Base-by-base conservation (phyloP, 2,329 filamentous ascomycete species). In the Thermoascus crustaceus region DNA sequence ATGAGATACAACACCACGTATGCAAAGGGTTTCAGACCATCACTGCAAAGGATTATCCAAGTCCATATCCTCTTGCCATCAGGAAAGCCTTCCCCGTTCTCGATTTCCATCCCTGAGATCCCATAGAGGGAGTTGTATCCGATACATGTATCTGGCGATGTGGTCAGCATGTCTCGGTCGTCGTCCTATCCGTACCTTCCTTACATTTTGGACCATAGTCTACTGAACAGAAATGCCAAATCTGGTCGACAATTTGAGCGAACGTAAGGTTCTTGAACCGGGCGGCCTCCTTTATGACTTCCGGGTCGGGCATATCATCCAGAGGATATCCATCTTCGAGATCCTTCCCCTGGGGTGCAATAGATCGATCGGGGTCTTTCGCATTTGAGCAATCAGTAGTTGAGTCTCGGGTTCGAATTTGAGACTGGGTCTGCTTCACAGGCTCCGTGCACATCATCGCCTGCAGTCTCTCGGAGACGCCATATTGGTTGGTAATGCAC, bases 151-250 rank as follows among this genome's bases (percentile, higher is more conserved):
- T 78, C 78, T 82, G 34, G 4, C 3, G 3, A 3, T 9, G 3
- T 22, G 17, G 39, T 54, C 36, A 57, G 49, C 46, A 23, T 34
- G 30, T 20, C 21, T 30, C 33, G 46, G 34, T 53, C 34, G 13
- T 30, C 18, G 40, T 37, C 21, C 38, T 34, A 14, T 17, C 5
- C 7, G 34, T 29, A 7, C 30, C 11, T 7, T 11, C 54, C 67
- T 48, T 61, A 77, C 80, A 84, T 53, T 68, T 70, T 10, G 69
- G 61, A 0, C 80, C 82, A 54, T 80, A 74, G 48, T 87, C 82
- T 9, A 84, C 73, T 1, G 80, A 81, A 9, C 78, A 80, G 55
- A 82, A 87, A 53, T 85, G 82, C 67, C 81, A 81, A n/a, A 84
- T 79, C 36, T 80, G 73, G 42, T 82, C 71, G 4, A 81, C 73